phyloP scores from a whole-genome alignment of 1,139 yeast species.

The Meyerozyma guilliermondii region DNA sequence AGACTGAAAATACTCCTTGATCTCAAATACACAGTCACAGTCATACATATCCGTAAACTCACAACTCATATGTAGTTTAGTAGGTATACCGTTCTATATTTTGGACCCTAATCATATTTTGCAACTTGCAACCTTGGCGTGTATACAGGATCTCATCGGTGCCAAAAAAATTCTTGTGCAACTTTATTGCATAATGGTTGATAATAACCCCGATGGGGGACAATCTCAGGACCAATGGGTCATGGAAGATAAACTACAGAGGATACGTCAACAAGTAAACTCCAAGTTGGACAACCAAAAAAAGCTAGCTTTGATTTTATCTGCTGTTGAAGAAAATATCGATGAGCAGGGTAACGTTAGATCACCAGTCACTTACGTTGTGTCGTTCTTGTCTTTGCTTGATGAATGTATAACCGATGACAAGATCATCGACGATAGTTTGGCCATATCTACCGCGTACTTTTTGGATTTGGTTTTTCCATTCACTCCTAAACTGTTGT shows the following conservation, averaged over 20 bases:
- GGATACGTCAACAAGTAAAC: constrained; percentile 62
- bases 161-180: neutral
- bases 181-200: constrained; percentile 12
- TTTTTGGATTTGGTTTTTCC: constrained; percentile 79
- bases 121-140: neutral
- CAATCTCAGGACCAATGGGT: constrained; percentile 34
- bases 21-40: no score
- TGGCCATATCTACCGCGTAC: constrained; percentile 77
- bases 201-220: constrained; percentile 45
- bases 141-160: constrained; percentile 1
- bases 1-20: no score
- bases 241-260: constrained; percentile 63
- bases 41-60: no score
- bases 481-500: constrained; percentile 60
- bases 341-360: constrained; percentile 60
- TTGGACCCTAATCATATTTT: neutral
- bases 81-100: no score
- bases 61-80: neutral
- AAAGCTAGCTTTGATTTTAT: constrained; percentile 63
- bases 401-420: constrained; percentile 66
- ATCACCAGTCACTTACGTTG: constrained; percentile 71
- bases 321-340: constrained; percentile 88
- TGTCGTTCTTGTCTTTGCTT: constrained; percentile 74
- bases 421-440: constrained; percentile 48
- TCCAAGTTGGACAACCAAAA: constrained; percentile 84